Conservation (phyloP, 148 eudicot species). For the Vaccinium darrowii region DNA sequence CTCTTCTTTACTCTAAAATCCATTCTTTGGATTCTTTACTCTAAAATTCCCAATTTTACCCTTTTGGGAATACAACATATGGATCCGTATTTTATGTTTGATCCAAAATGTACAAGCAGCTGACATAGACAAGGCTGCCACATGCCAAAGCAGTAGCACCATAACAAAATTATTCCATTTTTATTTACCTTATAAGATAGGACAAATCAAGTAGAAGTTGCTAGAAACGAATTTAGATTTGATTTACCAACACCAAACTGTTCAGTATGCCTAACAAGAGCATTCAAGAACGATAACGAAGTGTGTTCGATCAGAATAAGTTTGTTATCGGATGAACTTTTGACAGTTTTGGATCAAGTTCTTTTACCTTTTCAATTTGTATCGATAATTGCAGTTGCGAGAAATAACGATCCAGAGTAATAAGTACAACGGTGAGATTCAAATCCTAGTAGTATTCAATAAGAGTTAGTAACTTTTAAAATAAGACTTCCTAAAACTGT, state of each 20-base stretch:
- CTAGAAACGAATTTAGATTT: neutral
- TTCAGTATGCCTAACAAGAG: neutral
- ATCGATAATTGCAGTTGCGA: neutral
- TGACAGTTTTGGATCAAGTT: neutral
- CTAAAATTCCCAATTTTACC: too few species aligned
- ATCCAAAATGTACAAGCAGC: too few species aligned
- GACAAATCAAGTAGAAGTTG: neutral
- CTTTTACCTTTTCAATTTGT: neutral
- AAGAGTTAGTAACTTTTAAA: neutral
- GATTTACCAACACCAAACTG: too few species aligned
- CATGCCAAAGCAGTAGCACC: too few species aligned
- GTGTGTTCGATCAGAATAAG: neutral
- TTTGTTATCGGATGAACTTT: neutral
- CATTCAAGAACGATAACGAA: neutral
- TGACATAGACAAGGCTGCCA: too few species aligned
- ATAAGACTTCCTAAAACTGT: neutral
- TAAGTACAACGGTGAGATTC: neutral
- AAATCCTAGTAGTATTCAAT: neutral
- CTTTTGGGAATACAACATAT: too few species aligned
- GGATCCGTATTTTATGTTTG: too few species aligned
- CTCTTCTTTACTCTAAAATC: too few species aligned
- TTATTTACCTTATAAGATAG: too few species aligned
- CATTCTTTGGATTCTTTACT: too few species aligned
- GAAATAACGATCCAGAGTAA: neutral
- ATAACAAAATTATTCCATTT: too few species aligned